Conservation (phyloP, 768 basidiomycete species). For the Suillus plorans region DNA sequence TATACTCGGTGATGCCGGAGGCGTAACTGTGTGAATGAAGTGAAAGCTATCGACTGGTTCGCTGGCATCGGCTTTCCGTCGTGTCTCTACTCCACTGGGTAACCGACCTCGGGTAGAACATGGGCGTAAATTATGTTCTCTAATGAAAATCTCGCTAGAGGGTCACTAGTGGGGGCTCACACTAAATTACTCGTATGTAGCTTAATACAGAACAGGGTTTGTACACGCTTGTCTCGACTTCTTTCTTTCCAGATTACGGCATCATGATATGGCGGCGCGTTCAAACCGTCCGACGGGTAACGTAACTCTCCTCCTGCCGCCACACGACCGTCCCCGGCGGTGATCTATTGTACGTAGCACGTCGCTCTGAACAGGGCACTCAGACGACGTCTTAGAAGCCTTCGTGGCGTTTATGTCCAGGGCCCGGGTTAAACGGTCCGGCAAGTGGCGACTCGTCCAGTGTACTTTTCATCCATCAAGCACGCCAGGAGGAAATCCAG, state of each 20-base stretch:
- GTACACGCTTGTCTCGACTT: neutral
- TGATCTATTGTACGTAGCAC: neutral
- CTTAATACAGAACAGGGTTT: constrained; percentile 1
- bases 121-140: neutral
- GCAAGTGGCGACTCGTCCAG: neutral
- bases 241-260: neutral
- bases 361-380: neutral
- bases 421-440: neutral
- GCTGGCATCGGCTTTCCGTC: neutral
- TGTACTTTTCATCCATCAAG: neutral
- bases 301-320: neutral
- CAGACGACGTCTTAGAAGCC: neutral
- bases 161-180: neutral
- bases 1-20: constrained; percentile 5
- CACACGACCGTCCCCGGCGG: neutral
- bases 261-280: neutral
- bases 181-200: neutral
- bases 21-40: neutral
- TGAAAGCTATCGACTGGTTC: neutral
- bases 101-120: neutral
- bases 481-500: neutral
- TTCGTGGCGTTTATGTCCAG: constrained; percentile 5
- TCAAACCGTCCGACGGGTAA: neutral
- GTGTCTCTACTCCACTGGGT: too few species aligned
- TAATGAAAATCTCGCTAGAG: neutral